These are phyloP conservation scores for Luffa acutangula DNA, from an alignment of 306 rosid species.

Conservation along the genomic window DNA sequence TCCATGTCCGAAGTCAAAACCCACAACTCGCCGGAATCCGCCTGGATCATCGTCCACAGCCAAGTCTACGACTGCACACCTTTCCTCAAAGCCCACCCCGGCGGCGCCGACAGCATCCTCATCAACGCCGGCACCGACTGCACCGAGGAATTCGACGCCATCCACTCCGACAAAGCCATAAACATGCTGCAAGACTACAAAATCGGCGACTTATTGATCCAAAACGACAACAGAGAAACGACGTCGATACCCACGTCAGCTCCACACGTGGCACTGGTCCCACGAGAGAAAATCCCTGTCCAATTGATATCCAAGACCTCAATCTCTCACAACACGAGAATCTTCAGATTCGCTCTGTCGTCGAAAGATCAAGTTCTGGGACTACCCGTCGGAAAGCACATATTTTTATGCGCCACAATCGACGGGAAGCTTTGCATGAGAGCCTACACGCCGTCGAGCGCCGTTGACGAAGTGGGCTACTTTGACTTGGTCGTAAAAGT, in stretches of 20 bases:
- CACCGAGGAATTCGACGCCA: constrained; percentile 82
- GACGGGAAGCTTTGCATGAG: constrained; percentile 70
- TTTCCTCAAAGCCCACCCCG: constrained; percentile 69
- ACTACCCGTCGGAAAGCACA: constrained; percentile 66
- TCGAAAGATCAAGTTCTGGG: constrained; percentile 46
- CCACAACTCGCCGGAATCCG: constrained; percentile 40
- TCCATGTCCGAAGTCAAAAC: constrained; percentile 43
- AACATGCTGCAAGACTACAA: constrained; percentile 49
- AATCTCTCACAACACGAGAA: constrained; percentile 52
- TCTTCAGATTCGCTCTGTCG: constrained; percentile 51
- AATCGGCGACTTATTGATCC: constrained; percentile 47
- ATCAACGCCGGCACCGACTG: constrained; percentile 90
- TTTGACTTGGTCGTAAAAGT: constrained; percentile 66
- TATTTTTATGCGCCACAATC: constrained; percentile 47
- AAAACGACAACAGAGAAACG: constrained; percentile 30
- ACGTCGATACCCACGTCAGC: background rate
- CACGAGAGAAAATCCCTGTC: constrained; percentile 51
- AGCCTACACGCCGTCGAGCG: constrained; percentile 70
- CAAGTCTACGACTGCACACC: constrained; percentile 62
- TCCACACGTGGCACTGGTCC: constrained; percentile 35
- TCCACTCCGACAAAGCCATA: constrained; percentile 83
- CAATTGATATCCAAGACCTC: constrained; percentile 40
- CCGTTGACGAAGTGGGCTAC: constrained; percentile 43
- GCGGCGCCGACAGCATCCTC: constrained; percentile 77
- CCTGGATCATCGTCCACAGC: constrained; percentile 67